Evolutionary conservation across 345 rosid species (phyloP), one percentile per base, ranked within the genome.

Genomic region (Lagerstroemia speciosa): DNA sequence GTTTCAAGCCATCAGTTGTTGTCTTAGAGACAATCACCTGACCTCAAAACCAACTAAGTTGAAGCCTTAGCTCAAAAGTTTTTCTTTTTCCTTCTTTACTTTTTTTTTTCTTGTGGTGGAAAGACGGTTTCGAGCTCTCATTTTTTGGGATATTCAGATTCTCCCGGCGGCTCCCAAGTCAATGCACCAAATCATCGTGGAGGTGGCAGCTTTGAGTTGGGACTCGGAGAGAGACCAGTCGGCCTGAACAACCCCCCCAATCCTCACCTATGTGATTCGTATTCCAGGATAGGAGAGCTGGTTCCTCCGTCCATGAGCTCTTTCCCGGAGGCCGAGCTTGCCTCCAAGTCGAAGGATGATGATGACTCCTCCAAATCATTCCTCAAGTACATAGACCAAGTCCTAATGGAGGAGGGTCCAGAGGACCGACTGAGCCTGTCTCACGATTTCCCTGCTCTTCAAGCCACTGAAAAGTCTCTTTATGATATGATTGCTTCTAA

Each of bases 381-480:
- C 64, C 76, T 79, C 34, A 71, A 79, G 67, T 79, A 68, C 78
- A 66, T 79, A 37, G 77, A 46, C 62, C 73, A 77, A 45, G 68
- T 71, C 69, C 74, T 80, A 0, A 74, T 80, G 78, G 80, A 76
- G 27, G 78, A 74, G 53, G 72, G 76, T 67, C 30, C 72, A 31
- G 78, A 76, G 45, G 67, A 67, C 24, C 50, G 36, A n/a, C 69
- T 50, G 36, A 69, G 57, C 58, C 68, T 62, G 36, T 33, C 64
- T 43, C 75, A 62, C 24, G 76, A 79, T 58, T 52, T 45, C 10
- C 63, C 50, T 17, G 72, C 76, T 45, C 80, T 79, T 1, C 72
- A 67, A 50, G 76, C 73, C 12, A 74, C 78, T 1, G 80, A 76
- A 72, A 79, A 76, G 65, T 69, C 78, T 29, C 72, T 79, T 9